These are phyloP conservation scores for Fusarium heterosporum DNA, from an alignment of 2,329 filamentous ascomycete genomes.

Conservation along the genomic window DNA sequence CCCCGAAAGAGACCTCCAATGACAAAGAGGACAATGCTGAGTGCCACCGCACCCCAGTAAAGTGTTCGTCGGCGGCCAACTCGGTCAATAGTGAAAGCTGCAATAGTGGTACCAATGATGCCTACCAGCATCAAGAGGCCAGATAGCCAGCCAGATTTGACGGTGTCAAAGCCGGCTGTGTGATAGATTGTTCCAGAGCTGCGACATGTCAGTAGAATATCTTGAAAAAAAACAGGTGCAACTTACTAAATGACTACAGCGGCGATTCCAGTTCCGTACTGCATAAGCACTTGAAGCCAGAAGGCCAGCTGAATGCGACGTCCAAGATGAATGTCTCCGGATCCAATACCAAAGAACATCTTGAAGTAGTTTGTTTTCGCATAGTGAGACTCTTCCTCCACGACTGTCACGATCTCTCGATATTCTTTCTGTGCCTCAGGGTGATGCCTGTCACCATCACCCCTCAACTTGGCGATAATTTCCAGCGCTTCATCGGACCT, in stretches of 20 bases:
- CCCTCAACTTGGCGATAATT: slow-evolving; percentile 5
- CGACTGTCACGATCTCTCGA: slow-evolving; percentile 54
- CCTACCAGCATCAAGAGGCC: slow-evolving; percentile 63
- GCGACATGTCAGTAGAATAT: background rate
- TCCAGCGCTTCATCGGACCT: slow-evolving; percentile 11
- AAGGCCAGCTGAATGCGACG: slow-evolving; percentile 55
- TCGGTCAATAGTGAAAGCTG: slow-evolving; percentile 56
- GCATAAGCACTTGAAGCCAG: slow-evolving; percentile 54
- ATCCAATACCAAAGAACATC: slow-evolving; percentile 55
- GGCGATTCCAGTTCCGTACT: slow-evolving; percentile 41
- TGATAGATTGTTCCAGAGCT: slow-evolving; percentile 19
- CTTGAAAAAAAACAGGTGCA: rapidly evolving
- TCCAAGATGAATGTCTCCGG: slow-evolving; percentile 52
- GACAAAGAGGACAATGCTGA: slow-evolving; percentile 48
- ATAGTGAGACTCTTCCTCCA: slow-evolving; percentile 50
- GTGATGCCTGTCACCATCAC: background rate
- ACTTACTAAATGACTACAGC: slow-evolving; percentile 29
- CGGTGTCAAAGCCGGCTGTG: slow-evolving; percentile 3
- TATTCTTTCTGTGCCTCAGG: slow-evolving; percentile 44
- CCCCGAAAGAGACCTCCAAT: slow-evolving; percentile 46
- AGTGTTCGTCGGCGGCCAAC: slow-evolving; percentile 52
- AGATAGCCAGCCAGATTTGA: slow-evolving; percentile 52
- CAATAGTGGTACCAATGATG: slow-evolving; percentile 62
- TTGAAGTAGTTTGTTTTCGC: slow-evolving; percentile 54
- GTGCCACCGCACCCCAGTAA: slow-evolving; percentile 50